Percentiles rank a stretch among this genome's conserved stretches.
Evolutionary conservation across 2,329 filamentous ascomycete species (phyloP).

Genomic region (Penicillium brasilianum): DNA sequence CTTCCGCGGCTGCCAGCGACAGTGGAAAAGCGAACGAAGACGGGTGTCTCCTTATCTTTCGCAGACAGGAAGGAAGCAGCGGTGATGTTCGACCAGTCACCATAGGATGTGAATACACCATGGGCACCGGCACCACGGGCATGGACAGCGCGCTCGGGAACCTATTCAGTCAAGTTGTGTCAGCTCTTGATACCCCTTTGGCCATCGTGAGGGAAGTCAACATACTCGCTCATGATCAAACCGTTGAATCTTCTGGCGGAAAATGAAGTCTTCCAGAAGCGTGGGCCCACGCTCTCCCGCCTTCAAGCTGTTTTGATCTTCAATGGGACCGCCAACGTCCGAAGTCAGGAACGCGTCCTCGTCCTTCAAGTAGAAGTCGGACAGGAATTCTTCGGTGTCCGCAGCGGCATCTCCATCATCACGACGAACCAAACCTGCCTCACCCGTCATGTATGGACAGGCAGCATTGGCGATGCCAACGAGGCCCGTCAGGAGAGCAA

Average conservation of each 20-base stretch:
- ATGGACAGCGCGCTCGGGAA: slow-evolving; percentile 71
- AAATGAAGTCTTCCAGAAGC: slow-evolving; percentile 73
- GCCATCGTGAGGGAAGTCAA: not conserved
- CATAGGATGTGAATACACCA: slow-evolving; percentile 72
- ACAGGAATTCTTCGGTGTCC: slow-evolving; percentile 48
- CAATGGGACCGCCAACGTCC: slow-evolving; percentile 71
- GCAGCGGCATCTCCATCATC: slow-evolving; percentile 34
- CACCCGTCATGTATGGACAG: slow-evolving; percentile 50
- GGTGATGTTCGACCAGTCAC: slow-evolving; percentile 69
- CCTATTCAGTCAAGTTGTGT: slow-evolving; percentile 36
- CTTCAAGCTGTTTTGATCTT: slow-evolving; percentile 68
- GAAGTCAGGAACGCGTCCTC: slow-evolving; percentile 63
- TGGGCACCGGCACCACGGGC: slow-evolving; percentile 71
- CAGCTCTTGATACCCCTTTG: not conserved
- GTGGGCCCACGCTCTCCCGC: slow-evolving; percentile 71
- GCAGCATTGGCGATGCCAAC: slow-evolving; percentile 44
- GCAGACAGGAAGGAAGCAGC: slow-evolving; percentile 66
- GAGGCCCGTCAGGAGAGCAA: slow-evolving; percentile 35
- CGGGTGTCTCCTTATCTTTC: slow-evolving; percentile 65
- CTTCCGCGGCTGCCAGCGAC: slow-evolving; percentile 72
- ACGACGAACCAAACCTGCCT: slow-evolving; percentile 33
- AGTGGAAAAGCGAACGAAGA: slow-evolving; percentile 76
- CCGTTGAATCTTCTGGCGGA: slow-evolving; percentile 72
- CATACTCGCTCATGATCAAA: slow-evolving; percentile 73
- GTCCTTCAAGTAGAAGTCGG: slow-evolving; percentile 58